A percentile compares a stretch with the other conserved stretches of the same genome.
Evolutionary conservation across 345 rosid genomes (phyloP).

Genomic region (Cochlearia excelsa): DNA sequence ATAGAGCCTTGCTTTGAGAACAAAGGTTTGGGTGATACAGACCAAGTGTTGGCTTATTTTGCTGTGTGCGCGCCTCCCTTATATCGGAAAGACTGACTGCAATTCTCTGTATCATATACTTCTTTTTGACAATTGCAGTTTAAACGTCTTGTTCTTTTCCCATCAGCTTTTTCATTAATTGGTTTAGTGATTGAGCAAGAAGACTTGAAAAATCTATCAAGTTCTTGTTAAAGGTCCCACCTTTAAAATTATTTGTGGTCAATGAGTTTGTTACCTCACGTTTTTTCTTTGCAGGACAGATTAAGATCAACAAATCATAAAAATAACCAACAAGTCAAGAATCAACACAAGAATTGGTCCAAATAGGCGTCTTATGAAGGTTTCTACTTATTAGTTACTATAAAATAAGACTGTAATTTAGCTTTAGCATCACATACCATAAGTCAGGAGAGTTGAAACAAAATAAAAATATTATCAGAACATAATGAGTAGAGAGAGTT

Average conservation of each 20-base stretch:
- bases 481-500: constrained; percentile 23
- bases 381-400: background rate
- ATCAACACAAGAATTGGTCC: constrained; percentile 4
- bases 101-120: constrained; percentile 16
- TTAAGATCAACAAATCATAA: no score
- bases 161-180: background rate
- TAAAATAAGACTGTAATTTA: background rate
- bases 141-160: constrained; percentile 30
- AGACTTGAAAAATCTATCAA: no score
- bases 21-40: constrained; percentile 71
- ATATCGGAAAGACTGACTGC: constrained; percentile 91
- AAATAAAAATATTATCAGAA: background rate
- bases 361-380: background rate
- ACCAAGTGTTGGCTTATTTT: constrained; percentile 90
- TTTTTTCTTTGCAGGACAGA: no score
- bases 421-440: constrained; percentile 25
- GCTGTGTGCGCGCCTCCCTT: constrained; percentile 81
- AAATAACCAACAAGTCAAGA: background rate
- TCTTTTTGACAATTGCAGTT: constrained; percentile 48
- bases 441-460: background rate
- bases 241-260: no score
- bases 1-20: constrained; percentile 93
- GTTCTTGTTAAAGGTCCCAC: no score
- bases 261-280: no score
- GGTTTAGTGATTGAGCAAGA: no score